Evolutionary conservation across 192 early-diverging fungal genomes (phyloP).

Genomic region (Paraglomus brasilianum): DNA sequence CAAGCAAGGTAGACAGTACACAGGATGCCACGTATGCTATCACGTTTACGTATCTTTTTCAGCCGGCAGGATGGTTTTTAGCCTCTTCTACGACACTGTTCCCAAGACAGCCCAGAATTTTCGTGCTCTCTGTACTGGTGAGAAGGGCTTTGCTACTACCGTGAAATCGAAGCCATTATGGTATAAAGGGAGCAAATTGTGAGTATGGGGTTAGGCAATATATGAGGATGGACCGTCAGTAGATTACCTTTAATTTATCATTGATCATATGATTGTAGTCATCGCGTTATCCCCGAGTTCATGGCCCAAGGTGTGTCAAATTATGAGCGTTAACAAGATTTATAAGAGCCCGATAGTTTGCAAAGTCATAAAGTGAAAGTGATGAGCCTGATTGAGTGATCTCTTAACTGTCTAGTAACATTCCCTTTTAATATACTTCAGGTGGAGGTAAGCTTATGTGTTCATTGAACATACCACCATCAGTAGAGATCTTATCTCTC

Average conservation of each 20-base stretch:
- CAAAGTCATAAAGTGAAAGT: background rate
- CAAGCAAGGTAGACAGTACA: too few species aligned
- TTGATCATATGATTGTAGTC: conserved; percentile 34
- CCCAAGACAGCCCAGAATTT: conserved; percentile 98
- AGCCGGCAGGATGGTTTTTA: conserved; percentile 58
- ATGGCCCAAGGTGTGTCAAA: conserved; percentile 53
- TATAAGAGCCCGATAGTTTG: too few species aligned
- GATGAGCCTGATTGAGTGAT: background rate
- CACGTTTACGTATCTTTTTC: too few species aligned
- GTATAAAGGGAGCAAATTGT: conserved; percentile 56
- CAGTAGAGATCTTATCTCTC: background rate
- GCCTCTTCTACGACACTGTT: conserved; percentile 75
- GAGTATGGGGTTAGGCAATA: conserved; percentile 24
- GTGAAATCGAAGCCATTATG: conserved; percentile 47
- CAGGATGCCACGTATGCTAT: too few species aligned
- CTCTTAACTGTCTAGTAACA: background rate
- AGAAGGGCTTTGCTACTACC: conserved; percentile 48
- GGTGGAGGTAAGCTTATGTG: background rate
- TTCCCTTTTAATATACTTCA: background rate
- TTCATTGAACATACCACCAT: background rate
- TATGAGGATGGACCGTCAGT: background rate
- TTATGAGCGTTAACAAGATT: too few species aligned
- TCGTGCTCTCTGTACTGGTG: conserved; percentile 65
- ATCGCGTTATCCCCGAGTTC: conserved; percentile 59
- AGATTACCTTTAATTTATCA: background rate